A percentile compares a stretch with the other conserved stretches of the same genome.
Conservation (phyloP, 1,284 basidiomycete species). For the Sanghuangporus weigelae region DNA sequence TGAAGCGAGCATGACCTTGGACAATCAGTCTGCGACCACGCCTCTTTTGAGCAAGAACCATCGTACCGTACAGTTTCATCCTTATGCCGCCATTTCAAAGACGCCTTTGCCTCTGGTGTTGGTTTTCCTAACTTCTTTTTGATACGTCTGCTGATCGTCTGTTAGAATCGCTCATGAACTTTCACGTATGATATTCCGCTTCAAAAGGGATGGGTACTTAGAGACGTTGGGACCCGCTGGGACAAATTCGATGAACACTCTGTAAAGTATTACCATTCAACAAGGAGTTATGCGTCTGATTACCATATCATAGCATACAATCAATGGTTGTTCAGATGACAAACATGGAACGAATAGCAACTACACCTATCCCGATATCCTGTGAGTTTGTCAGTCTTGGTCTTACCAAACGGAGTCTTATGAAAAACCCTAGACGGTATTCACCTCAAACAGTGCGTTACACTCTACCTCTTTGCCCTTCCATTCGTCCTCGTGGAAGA, state of each 20-base stretch:
- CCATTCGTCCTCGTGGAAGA: constrained; percentile 80
- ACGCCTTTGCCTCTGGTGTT: constrained; percentile 74
- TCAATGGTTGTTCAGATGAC: constrained; percentile 81
- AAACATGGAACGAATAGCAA: constrained; percentile 80
- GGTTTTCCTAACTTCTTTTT: constrained; percentile 27
- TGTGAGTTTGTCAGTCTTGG: constrained; percentile 38
- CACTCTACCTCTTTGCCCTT: constrained; percentile 80
- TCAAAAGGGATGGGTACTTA: constrained; percentile 71
- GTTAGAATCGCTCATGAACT: constrained; percentile 76
- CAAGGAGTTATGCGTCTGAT: neutral
- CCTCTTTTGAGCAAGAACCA: constrained; percentile 55
- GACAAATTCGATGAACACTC: constrained; percentile 65
- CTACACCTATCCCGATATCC: constrained; percentile 74
- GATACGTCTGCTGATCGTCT: neutral
- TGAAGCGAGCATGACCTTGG: constrained; percentile 33
- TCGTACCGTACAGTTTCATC: constrained; percentile 56
- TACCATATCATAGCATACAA: constrained; percentile 47
- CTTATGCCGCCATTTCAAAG: constrained; percentile 46
- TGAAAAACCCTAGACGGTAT: constrained; percentile 54
- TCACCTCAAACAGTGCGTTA: constrained; percentile 92
- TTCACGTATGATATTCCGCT: constrained; percentile 60
- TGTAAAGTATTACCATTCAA: constrained; percentile 37
- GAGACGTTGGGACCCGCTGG: constrained; percentile 84
- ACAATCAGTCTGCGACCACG: constrained; percentile 36
- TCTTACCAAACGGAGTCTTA: neutral